Evolutionary conservation across 2,329 filamentous ascomycete species (phyloP).

Genomic region (Aschersonia sp.): DNA sequence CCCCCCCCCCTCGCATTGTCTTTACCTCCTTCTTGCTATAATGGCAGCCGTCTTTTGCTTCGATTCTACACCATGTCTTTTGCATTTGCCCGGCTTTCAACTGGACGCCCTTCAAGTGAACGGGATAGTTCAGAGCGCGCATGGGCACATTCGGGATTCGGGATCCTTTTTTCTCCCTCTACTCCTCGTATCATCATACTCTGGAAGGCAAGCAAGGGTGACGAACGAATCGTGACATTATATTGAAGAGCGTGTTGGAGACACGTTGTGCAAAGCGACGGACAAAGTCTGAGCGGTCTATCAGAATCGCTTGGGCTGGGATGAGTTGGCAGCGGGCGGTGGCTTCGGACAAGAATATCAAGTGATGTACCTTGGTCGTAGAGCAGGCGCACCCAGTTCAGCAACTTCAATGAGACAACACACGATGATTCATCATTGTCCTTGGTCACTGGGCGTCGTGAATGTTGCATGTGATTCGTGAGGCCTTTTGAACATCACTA

Average conservation of each 20-base stretch:
- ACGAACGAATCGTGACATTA: not conserved
- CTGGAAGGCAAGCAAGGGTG: not conserved
- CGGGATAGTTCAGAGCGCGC: constrained; percentile 7
- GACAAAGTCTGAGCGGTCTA: not conserved
- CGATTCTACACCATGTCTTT: not conserved
- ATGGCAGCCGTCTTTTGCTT: not conserved
- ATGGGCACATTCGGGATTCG: not conserved
- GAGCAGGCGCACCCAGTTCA: not conserved
- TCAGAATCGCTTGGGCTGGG: not conserved
- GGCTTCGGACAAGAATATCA: not conserved
- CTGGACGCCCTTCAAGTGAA: constrained; percentile 20
- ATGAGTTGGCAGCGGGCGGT: not conserved
- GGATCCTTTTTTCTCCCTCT: not conserved
- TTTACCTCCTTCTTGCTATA: not conserved
- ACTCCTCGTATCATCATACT: not conserved
- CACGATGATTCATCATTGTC: not conserved
- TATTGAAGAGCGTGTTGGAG: not conserved
- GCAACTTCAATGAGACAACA: not conserved
- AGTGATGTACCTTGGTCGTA: not conserved
- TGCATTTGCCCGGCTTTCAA: constrained; percentile 6
- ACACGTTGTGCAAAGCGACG: not conserved
- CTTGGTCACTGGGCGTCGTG: not conserved
- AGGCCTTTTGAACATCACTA: too few species aligned
- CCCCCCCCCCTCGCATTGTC: too few species aligned
- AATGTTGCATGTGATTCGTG: too few species aligned